A percentile compares a stretch with the other conserved stretches of the same genome.
Evolutionary conservation across 1,139 yeast genomes (phyloP).

Genomic region (Debaryomycetaceae sp.): DNA sequence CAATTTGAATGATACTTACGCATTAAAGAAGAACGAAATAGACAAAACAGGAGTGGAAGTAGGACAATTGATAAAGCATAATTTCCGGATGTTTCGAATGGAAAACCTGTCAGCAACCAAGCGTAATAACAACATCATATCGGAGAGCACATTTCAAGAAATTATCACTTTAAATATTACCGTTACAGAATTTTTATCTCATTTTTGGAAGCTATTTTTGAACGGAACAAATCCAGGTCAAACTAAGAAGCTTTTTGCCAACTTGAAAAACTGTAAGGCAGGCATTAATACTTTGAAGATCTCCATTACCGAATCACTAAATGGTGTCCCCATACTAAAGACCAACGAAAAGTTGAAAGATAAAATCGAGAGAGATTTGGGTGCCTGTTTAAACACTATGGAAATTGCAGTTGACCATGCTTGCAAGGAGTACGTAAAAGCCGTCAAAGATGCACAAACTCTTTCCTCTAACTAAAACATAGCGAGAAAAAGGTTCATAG

Average conservation of each 20-base stretch:
- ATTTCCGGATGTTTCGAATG: slow-evolving; percentile 37
- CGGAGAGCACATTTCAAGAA: slow-evolving; percentile 28
- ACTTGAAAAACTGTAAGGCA: slow-evolving; percentile 32
- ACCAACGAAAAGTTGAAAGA: slow-evolving; percentile 33
- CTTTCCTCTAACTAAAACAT: background rate
- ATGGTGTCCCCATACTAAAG: slow-evolving; percentile 9
- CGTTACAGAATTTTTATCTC: slow-evolving; percentile 41
- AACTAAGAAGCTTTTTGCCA: slow-evolving; percentile 34
- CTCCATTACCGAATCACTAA: slow-evolving; percentile 10
- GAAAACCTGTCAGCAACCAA: slow-evolving; percentile 8
- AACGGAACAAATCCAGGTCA: slow-evolving; percentile 38
- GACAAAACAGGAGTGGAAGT: slow-evolving; percentile 51
- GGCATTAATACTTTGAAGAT: slow-evolving; percentile 21
- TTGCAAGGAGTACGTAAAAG: slow-evolving; percentile 27
- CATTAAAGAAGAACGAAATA: slow-evolving; percentile 32
- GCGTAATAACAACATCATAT: slow-evolving; percentile 20
- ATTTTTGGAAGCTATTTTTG: slow-evolving; percentile 42
- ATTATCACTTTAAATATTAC: slow-evolving; percentile 39
- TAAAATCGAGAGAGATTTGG: slow-evolving; percentile 31
- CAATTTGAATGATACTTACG: slow-evolving; percentile 43
- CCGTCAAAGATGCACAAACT: slow-evolving; percentile 18
- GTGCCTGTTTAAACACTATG: slow-evolving; percentile 28
- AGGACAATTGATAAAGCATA: slow-evolving; percentile 49
- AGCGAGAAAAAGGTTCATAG: background rate
- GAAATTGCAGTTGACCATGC: slow-evolving; percentile 30